phyloP scores from a whole-genome alignment of 2,329 filamentous ascomycete genomes.

The Thermochaetoides dissita region DNA sequence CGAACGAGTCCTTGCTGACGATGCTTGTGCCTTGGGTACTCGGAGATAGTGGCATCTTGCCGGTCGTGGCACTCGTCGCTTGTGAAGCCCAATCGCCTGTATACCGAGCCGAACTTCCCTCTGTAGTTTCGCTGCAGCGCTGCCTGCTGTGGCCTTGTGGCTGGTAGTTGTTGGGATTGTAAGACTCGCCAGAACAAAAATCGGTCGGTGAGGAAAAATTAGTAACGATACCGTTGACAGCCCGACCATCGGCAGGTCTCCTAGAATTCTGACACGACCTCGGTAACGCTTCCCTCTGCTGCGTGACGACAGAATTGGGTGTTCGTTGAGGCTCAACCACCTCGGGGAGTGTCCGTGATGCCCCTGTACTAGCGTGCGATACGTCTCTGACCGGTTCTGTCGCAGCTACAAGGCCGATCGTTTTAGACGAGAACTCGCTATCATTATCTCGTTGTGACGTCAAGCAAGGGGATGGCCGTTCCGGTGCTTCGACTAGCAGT shows the following conservation, averaged over 20 bases:
- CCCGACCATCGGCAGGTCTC: constrained; percentile 24
- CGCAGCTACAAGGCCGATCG: constrained; percentile 16
- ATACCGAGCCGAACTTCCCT: constrained; percentile 41
- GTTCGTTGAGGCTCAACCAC: constrained; percentile 13
- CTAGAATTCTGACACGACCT: constrained; percentile 21
- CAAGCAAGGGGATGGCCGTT: background rate
- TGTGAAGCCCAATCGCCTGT: constrained; percentile 49
- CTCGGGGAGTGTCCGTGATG: constrained; percentile 1
- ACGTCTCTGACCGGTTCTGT: constrained; percentile 3
- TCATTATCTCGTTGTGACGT: constrained; percentile 23
- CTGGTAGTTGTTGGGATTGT: constrained; percentile 28
- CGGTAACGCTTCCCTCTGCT: constrained; percentile 18
- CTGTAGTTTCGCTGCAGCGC: constrained; percentile 47
- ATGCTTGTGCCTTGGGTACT: constrained; percentile 54
- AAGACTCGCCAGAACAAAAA: constrained; percentile 36
- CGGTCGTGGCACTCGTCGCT: constrained; percentile 47
- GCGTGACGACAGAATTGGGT: constrained; percentile 16
- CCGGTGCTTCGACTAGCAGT: constrained; percentile 50
- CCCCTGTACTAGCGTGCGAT: constrained; percentile 7
- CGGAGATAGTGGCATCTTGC: constrained; percentile 50
- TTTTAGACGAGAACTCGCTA: constrained; percentile 27
- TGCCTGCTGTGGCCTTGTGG: constrained; percentile 30
- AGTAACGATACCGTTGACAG: constrained; percentile 29
- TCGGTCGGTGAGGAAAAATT: constrained; percentile 34
- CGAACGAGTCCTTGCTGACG: constrained; percentile 44